These are phyloP conservation scores for Lachancea mirantina DNA, from an alignment of 805 yeast species.

Conservation along the genomic window DNA sequence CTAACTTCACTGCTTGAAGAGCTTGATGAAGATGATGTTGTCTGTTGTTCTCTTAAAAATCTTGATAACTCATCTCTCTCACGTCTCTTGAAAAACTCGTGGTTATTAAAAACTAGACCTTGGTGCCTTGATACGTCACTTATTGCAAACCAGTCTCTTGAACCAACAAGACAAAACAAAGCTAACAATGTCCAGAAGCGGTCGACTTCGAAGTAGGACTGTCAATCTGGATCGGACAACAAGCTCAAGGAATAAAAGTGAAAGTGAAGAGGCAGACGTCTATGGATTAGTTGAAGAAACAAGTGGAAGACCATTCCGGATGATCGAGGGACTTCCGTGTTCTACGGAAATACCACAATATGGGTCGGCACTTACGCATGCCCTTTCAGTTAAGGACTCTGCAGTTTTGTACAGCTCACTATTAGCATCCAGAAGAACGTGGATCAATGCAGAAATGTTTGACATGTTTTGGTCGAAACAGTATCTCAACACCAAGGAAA, in stretches of 20 bases:
- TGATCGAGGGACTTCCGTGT: slow-evolving; percentile 60
- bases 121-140: too few relatives aligned
- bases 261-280: slow-evolving; percentile 21
- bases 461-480: slow-evolving; percentile 75
- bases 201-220: slow-evolving; percentile 6
- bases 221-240: slow-evolving; percentile 9
- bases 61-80: too few relatives aligned
- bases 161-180: too few relatives aligned
- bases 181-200: slow-evolving; percentile 4
- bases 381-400: slow-evolving; percentile 64
- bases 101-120: too few relatives aligned
- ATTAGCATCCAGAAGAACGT: slow-evolving; percentile 61
- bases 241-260: slow-evolving; percentile 18
- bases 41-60: too few relatives aligned
- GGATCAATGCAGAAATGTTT: slow-evolving; percentile 64
- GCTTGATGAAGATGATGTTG: too few relatives aligned
- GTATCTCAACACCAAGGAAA: slow-evolving; percentile 34
- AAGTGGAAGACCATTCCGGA: slow-evolving; percentile 49
- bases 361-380: slow-evolving; percentile 51
- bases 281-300: slow-evolving; percentile 14
- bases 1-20: too few relatives aligned
- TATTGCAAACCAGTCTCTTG: too few relatives aligned
- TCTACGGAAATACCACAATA: slow-evolving; percentile 49
- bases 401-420: slow-evolving; percentile 67
- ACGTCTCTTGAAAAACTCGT: too few relatives aligned